phyloP scores from a whole-genome alignment of 129 eudicot species.

The Chrysanthemum lavandulifolium region DNA sequence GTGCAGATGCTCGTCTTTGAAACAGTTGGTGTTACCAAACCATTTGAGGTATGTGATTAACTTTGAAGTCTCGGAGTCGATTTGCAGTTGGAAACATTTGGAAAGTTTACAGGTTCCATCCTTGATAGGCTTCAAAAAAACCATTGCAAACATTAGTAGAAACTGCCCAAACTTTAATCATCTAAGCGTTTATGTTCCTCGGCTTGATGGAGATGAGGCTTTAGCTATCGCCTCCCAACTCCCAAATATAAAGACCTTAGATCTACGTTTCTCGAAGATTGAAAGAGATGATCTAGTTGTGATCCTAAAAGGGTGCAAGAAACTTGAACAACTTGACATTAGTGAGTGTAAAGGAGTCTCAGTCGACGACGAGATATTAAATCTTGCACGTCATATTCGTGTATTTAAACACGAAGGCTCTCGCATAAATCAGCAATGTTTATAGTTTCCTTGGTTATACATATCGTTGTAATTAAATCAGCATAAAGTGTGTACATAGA shows the following conservation, averaged over 20 bases:
- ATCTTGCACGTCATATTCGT: constrained; percentile 9
- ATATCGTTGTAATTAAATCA: too few relatives aligned
- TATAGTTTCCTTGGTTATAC: too few relatives aligned
- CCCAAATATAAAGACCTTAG: constrained; percentile 11
- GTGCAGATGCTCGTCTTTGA: constrained; percentile 21
- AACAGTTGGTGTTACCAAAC: constrained; percentile 8
- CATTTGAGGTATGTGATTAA: constrained; percentile 24
- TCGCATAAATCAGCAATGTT: too few relatives aligned
- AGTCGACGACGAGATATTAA: neutral
- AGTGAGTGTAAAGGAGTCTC: neutral
- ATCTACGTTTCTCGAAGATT: neutral
- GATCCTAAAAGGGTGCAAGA: constrained; percentile 19
- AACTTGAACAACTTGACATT: constrained; percentile 11
- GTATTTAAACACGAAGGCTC: neutral
- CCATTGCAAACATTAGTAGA: constrained; percentile 4
- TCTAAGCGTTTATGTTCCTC: neutral
- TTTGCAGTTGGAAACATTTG: constrained; percentile 5
- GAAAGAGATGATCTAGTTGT: neutral
- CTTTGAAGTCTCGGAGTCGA: constrained; percentile 17
- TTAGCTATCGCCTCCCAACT: constrained; percentile 18
- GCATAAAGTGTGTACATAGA: too few relatives aligned
- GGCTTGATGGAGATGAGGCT: constrained; percentile 10
- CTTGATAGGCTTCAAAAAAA: constrained; percentile 6
- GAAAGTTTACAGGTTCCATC: constrained; percentile 12
- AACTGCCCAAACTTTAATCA: constrained; percentile 20